A percentile compares a stretch with the other conserved stretches of the same genome.
Conservation (phyloP, 192 early-diverging fungal species). For the Umbelopsis sp. region DNA sequence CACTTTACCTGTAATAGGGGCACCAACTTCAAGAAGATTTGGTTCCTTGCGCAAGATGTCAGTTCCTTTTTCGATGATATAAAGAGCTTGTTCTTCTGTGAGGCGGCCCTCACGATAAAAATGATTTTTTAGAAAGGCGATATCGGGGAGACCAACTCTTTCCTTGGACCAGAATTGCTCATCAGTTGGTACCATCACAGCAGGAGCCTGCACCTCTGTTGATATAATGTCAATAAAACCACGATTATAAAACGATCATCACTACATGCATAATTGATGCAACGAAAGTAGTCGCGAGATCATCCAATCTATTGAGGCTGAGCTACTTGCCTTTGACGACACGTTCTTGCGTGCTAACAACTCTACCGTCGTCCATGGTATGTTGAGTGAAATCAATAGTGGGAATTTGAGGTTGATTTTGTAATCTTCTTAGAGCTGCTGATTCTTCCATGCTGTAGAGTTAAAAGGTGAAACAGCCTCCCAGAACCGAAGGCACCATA, state of each 20-base stretch:
- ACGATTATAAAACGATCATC: conserved; percentile 16
- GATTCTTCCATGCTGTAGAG: conserved; percentile 8
- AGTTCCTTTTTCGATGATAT: conserved; percentile 83
- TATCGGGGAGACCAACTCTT: conserved; percentile 70
- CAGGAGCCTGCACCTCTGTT: conserved; percentile 59
- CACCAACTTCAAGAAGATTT: conserved; percentile 85
- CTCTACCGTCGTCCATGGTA: conserved; percentile 70
- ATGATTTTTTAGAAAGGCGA: conserved; percentile 85
- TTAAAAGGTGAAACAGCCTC: neutral
- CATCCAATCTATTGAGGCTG: neutral
- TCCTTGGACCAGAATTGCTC: conserved; percentile 60
- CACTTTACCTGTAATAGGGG: conserved; percentile 83
- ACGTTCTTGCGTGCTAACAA: conserved; percentile 74
- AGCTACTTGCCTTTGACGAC: conserved; percentile 70
- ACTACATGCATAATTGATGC: neutral
- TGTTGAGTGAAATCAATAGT: conserved; percentile 83
- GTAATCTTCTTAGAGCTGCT: conserved; percentile 36
- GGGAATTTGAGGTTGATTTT: conserved; percentile 50
- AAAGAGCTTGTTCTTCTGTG: conserved; percentile 88
- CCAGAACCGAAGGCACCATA: neutral
- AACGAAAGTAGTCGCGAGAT: neutral
- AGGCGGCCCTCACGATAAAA: conserved; percentile 93
- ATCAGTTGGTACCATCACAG: conserved; percentile 49
- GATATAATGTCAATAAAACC: conserved; percentile 11
- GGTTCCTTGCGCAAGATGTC: conserved; percentile 80